phyloP scores from a whole-genome alignment of 208 protist species.

The Naegleria fowleri region DNA sequence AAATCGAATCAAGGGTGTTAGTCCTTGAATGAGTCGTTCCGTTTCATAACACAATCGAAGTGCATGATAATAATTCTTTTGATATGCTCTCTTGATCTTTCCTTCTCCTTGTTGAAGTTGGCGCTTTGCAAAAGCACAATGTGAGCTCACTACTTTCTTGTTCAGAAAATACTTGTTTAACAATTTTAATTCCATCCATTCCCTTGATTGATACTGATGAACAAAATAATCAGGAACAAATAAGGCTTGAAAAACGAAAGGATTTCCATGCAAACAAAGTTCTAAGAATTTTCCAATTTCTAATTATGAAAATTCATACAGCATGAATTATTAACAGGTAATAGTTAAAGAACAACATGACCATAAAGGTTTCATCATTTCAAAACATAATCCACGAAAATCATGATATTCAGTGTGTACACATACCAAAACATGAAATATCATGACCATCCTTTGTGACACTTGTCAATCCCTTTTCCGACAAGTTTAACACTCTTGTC shows the following conservation, averaged over 20 bases:
- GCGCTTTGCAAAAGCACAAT: background rate
- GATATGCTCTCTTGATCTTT: background rate
- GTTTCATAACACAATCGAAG: background rate
- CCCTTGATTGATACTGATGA: background rate
- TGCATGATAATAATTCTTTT: background rate
- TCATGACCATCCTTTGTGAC: background rate
- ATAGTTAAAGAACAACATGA: too few species aligned
- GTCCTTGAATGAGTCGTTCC: background rate
- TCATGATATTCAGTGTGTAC: background rate
- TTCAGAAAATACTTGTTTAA: background rate
- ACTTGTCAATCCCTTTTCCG: background rate
- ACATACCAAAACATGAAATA: constrained; percentile 4
- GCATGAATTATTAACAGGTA: too few species aligned
- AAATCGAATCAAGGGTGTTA: background rate
- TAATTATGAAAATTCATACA: background rate
- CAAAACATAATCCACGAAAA: too few species aligned
- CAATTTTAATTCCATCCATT: background rate
- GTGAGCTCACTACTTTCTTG: background rate
- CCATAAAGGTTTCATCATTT: too few species aligned
- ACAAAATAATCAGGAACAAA: background rate
- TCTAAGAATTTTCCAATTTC: background rate
- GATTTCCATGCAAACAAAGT: background rate
- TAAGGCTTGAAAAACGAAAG: background rate
- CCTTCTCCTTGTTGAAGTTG: background rate
- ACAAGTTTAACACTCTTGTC: background rate